A percentile compares a stretch with the other conserved stretches of the same genome.
Evolutionary conservation across 306 rosid genomes (phyloP).

Genomic region (Elaeagnus macrophylla): DNA sequence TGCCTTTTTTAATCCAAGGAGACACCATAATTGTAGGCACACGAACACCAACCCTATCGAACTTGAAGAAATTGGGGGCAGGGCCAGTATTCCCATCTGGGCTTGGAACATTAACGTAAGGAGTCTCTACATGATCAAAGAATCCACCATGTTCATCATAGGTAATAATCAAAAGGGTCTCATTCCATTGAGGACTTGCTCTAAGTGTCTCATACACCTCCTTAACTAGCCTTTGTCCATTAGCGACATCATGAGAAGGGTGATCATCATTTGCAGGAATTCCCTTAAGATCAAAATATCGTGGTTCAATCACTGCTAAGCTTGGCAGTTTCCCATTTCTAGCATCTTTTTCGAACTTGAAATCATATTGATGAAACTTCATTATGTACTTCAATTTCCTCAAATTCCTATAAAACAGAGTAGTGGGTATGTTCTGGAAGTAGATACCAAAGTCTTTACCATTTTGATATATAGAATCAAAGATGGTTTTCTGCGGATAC

Average conservation of each 20-base stretch:
- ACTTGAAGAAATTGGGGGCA: conserved; percentile 93
- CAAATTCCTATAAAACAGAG: conserved; percentile 72
- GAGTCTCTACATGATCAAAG: conserved; percentile 84
- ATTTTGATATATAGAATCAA: conserved; percentile 70
- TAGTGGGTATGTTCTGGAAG: conserved; percentile 78
- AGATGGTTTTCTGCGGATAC: conserved; percentile 89
- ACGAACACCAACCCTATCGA: conserved; percentile 93
- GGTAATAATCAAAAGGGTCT: conserved; percentile 77
- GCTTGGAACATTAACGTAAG: conserved; percentile 71
- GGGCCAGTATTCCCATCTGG: conserved; percentile 99
- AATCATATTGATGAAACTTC: conserved; percentile 72
- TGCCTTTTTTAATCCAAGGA: conserved; percentile 97
- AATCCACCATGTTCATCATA: conserved; percentile 98
- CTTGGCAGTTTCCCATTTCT: conserved; percentile 74
- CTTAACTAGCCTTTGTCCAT: conserved; percentile 84
- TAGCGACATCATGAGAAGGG: conserved; percentile 98
- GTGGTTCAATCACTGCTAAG: conserved; percentile 83
- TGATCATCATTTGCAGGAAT: conserved; percentile 86
- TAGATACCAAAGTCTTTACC: conserved; percentile 66
- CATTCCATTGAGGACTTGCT: conserved; percentile 91
- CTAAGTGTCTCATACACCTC: conserved; percentile 89
- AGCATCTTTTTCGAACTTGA: conserved; percentile 74
- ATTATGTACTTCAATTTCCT: conserved; percentile 71
- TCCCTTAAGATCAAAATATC: conserved; percentile 73
- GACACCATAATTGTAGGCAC: conserved; percentile 95